phyloP scores from a whole-genome alignment of 2,329 filamentous ascomycete species.

The Aureobasidium subglaciale region DNA sequence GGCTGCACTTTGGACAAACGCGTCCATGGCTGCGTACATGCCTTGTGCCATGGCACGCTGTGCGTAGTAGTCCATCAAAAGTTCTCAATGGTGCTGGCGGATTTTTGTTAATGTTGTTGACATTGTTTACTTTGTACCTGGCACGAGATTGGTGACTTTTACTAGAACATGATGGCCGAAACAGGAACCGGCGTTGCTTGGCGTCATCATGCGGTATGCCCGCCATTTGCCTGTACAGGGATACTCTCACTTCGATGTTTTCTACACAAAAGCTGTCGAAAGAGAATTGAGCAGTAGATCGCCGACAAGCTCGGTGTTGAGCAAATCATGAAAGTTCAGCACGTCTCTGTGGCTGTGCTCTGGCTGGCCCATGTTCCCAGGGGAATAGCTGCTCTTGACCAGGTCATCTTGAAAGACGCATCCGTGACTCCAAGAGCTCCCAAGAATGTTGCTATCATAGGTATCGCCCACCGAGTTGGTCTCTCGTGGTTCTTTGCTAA shows the following conservation, averaged over 20 bases:
- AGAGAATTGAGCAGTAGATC: too few relatives aligned
- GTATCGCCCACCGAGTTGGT: background rate
- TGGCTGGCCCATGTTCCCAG: background rate
- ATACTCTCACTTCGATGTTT: background rate
- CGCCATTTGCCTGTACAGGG: background rate
- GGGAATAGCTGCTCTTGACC: background rate
- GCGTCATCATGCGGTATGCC: conserved; percentile 1
- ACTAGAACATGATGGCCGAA: too few relatives aligned
- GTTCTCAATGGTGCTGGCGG: background rate
- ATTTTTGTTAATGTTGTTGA: background rate
- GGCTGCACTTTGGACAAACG: conserved; percentile 56
- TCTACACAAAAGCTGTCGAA: background rate
- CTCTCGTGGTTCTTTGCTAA: background rate
- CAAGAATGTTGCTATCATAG: conserved; percentile 14
- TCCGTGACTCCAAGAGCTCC: background rate
- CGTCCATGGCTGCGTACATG: conserved; percentile 58
- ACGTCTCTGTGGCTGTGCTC: background rate
- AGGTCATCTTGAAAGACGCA: background rate
- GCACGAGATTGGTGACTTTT: too few relatives aligned
- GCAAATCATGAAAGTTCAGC: background rate
- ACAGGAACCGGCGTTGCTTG: too few relatives aligned
- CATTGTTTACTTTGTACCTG: conserved; percentile 1
- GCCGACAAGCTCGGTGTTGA: too few relatives aligned
- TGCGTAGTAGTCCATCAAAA: background rate
- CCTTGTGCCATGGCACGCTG: conserved; percentile 57